Percentiles rank a stretch among this genome's conserved stretches.
These are phyloP conservation scores for Boletus subluridellus DNA, from an alignment of 1,284 basidiomycete genomes.

Conservation along the genomic window DNA sequence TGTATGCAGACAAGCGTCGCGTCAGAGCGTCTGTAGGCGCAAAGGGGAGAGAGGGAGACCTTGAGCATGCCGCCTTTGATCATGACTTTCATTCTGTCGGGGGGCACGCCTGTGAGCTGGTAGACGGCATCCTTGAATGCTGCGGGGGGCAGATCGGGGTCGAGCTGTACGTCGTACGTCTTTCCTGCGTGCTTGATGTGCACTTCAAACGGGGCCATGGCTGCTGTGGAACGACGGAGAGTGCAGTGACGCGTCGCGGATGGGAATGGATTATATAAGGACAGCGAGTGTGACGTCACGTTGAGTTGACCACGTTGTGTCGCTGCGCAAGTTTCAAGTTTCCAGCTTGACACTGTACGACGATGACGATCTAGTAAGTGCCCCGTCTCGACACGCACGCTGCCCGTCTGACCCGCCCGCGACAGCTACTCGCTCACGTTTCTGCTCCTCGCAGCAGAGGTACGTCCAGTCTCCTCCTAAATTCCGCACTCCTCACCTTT, in stretches of 20 bases:
- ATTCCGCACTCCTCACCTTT: neutral
- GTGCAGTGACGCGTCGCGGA: conserved; percentile 28
- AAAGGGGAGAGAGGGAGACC: conserved; percentile 38
- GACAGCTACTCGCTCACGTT: conserved; percentile 73
- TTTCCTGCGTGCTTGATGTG: conserved; percentile 92
- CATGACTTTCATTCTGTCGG: conserved; percentile 96
- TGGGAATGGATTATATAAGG: conserved; percentile 32
- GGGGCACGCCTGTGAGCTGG: conserved; percentile 79
- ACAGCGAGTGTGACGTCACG: conserved; percentile 25
- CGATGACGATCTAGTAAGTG: conserved; percentile 70
- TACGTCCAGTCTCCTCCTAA: conserved; percentile 17
- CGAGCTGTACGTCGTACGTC: conserved; percentile 60
- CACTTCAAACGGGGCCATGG: conserved; percentile 66
- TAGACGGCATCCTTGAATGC: conserved; percentile 84
- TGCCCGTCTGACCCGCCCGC: neutral
- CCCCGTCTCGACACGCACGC: neutral
- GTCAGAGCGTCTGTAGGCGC: neutral
- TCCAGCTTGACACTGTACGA: conserved; percentile 11
- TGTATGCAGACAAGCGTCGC: conserved; percentile 30
- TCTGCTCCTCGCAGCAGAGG: conserved; percentile 70
- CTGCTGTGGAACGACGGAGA: neutral
- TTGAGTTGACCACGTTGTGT: conserved; percentile 14
- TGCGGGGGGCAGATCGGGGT: conserved; percentile 63
- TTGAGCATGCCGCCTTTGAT: conserved; percentile 92
- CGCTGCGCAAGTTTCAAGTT: too few relatives aligned